Conservation (phyloP, 2,329 filamentous ascomycete species). For the Fusarium staphyleae region DNA sequence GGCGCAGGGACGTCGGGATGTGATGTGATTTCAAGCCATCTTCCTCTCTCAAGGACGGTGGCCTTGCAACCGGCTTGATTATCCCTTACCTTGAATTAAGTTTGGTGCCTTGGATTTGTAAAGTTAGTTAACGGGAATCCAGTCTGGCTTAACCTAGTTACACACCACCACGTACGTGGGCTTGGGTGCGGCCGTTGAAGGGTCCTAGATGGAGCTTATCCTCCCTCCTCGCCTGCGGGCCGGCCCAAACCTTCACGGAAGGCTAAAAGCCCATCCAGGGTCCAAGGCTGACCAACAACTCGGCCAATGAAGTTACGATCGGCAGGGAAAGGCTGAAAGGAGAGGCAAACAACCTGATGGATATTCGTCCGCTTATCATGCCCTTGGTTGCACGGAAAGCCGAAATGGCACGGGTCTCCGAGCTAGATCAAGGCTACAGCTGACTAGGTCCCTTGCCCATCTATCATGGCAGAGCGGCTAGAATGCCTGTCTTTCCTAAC, state of each 20-base stretch:
- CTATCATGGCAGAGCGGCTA: conserved; percentile 21
- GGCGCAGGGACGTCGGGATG: conserved; percentile 13
- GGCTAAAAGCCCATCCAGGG: conserved; percentile 25
- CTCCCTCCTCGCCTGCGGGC: conserved; percentile 22
- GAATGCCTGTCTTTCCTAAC: too few relatives aligned
- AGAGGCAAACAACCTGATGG: conserved; percentile 1
- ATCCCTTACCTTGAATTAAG: conserved; percentile 20
- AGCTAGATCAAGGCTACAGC: conserved; percentile 33
- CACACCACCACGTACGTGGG: conserved; percentile 24
- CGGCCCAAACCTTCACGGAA: conserved; percentile 33
- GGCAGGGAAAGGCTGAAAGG: conserved; percentile 3
- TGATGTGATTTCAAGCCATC: conserved; percentile 15
- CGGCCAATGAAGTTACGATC: not conserved
- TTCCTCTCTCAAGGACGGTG: conserved; percentile 19
- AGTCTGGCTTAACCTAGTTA: conserved; percentile 16
- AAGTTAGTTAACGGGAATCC: conserved; percentile 1
- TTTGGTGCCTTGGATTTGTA: conserved; percentile 26
- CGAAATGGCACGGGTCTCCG: conserved; percentile 18
- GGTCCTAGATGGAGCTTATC: conserved; percentile 21
- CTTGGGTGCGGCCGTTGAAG: conserved; percentile 28
- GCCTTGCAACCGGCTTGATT: conserved; percentile 8
- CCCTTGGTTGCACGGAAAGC: not conserved
- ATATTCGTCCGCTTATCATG: not conserved
- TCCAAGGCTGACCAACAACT: conserved; percentile 5
- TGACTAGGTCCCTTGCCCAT: conserved; percentile 36